Evolutionary conservation across 805 yeast genomes (phyloP), one percentile per base, ranked within the genome.

Genomic region (Metschnikowia gelsemii): DNA sequence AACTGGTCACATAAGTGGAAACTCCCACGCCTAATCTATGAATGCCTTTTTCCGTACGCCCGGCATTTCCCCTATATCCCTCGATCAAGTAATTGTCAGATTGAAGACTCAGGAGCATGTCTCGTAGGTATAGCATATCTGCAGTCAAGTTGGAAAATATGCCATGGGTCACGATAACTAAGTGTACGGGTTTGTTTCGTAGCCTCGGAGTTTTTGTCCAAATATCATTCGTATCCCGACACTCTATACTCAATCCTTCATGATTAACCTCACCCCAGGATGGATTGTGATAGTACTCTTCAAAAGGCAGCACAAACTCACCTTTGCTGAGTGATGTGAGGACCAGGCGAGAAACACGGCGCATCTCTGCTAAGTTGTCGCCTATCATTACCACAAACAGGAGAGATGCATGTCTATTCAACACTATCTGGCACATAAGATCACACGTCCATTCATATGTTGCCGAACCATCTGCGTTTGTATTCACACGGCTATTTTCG

Each of bases 111-210:
- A 43, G 29, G 13, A 70, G 44, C 11, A 59, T 29, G 32, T 70
- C 75, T 30, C 65, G 65, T 16, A 70, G 27, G 34, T 63, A 69
- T 22, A 70, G 54, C 74, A 70, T 68, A 49, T 70, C 76, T 1
- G 74, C 75, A 0, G 73, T 64, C 28, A 68, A 50, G 50, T 70
- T 70, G 16, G 72, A 66, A 43, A 69, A 66, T 1, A 70, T 51
- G 7, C 76, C 76, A 50, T 70, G 76, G 3, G 75, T 70, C n/a
- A 70, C 36, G 5, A 69, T 60, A 12, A 70, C 59, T 34, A 70
- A 54, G 47, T 70, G 76, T 1, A 68, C 57, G 0, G 75, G 74
- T 27, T 50, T 46, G 6, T 43, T 46, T 8, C 61, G 57, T 14
- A 50, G 26, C 8, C 52, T 54, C 6, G 55, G 52, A 24, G 17